phyloP scores from a whole-genome alignment of 257 asterid genomes.

The Osmanthus fragrans region DNA sequence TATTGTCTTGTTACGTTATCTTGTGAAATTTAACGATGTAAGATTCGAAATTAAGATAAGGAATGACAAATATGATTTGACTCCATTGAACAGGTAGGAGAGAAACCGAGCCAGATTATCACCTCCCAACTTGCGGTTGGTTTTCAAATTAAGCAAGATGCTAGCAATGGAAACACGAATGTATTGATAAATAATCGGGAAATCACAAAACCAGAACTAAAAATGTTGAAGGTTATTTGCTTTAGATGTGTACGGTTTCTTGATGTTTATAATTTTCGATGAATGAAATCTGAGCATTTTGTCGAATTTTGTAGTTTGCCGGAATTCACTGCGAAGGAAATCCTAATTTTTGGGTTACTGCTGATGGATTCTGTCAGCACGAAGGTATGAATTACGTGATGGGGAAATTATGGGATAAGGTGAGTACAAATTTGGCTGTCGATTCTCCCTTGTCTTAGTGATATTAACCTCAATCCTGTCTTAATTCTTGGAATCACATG shows the following conservation, averaged over 20 bases:
- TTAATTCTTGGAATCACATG: not conserved
- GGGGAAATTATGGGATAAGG: constrained; percentile 88
- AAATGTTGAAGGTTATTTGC: constrained; percentile 59
- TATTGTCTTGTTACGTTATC: not conserved
- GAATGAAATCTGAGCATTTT: constrained; percentile 24
- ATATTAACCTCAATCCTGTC: not conserved
- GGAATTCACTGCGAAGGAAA: constrained; percentile 67
- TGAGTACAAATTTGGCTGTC: constrained; percentile 22
- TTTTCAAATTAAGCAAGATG: constrained; percentile 40
- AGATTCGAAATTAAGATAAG: not conserved
- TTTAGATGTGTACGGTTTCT: constrained; percentile 2
- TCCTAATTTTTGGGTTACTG: constrained; percentile 70
- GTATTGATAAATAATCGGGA: constrained; percentile 68
- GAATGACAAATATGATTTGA: constrained; percentile 5
- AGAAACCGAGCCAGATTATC: constrained; percentile 79
- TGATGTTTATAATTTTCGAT: constrained; percentile 1
- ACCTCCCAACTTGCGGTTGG: constrained; percentile 62
- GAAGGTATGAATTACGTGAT: constrained; percentile 77
- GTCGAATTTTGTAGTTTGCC: constrained; percentile 47
- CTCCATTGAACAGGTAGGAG: constrained; percentile 66
- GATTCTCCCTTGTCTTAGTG: constrained; percentile 4
- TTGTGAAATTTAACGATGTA: not conserved
- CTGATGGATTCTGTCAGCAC: constrained; percentile 63
- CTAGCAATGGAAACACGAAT: constrained; percentile 78
- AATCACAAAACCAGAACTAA: constrained; percentile 68